Conservation (phyloP, 768 basidiomycete species). For the Xanthoconium stramineum region DNA sequence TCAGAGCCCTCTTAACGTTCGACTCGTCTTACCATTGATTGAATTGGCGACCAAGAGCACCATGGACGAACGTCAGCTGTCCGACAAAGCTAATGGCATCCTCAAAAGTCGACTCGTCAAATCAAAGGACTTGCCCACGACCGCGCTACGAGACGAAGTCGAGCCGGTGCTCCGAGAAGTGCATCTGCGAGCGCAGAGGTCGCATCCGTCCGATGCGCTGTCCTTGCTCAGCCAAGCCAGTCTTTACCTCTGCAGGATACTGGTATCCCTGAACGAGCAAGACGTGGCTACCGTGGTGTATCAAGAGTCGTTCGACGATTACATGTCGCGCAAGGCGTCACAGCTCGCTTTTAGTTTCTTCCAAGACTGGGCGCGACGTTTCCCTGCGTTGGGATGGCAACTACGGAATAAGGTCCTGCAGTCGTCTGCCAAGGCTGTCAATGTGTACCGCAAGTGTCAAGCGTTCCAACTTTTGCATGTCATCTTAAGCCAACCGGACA, state of each 20-base stretch:
- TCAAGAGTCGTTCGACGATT: conserved; percentile 66
- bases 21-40: conserved; percentile 71
- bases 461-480: conserved; percentile 67
- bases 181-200: conserved; percentile 69
- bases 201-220: conserved; percentile 60
- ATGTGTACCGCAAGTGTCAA: conserved; percentile 74
- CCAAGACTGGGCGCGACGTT: conserved; percentile 69
- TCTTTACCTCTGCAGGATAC: conserved; percentile 62
- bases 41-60: conserved; percentile 66
- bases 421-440: conserved; percentile 58
- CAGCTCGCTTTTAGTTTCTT: conserved; percentile 72
- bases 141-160: conserved; percentile 29
- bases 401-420: conserved; percentile 60
- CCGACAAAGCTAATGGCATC: conserved; percentile 82
- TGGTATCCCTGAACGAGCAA: conserved; percentile 37
- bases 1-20: conserved; percentile 63
- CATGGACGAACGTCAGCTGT: conserved; percentile 81
- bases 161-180: conserved; percentile 54
- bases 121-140: conserved; percentile 59
- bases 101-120: conserved; percentile 72
- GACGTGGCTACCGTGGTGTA: conserved; percentile 54
- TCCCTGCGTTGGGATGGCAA: conserved; percentile 62
- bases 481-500: conserved; percentile 47
- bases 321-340: conserved; percentile 77
- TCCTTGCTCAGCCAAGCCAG: conserved; percentile 64